A percentile compares a stretch with the other conserved stretches of the same genome.
phyloP scores from a whole-genome alignment of 495 filamentous ascomycete species.

The Choiromyces venosus region DNA sequence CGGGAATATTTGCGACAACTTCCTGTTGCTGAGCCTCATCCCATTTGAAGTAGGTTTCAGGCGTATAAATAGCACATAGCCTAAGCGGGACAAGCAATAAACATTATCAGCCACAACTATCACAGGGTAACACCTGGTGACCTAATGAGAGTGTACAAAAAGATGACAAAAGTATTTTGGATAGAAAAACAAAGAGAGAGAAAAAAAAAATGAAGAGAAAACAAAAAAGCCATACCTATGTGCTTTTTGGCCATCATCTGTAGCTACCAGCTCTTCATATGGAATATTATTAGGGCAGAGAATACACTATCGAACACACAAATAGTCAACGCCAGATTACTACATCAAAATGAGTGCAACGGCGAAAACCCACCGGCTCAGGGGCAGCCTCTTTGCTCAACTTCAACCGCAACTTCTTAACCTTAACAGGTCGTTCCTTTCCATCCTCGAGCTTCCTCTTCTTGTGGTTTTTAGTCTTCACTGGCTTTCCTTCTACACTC shows the following conservation, averaged over 20 bases:
- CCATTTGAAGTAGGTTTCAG: conserved; percentile 76
- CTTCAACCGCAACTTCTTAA: conserved; percentile 63
- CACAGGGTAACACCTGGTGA: conserved; percentile 1
- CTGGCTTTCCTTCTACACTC: conserved; percentile 54
- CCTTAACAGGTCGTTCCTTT: conserved; percentile 41
- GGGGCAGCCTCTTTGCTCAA: conserved; percentile 58
- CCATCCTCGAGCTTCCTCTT: conserved; percentile 45
- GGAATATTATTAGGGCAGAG: conserved; percentile 90
- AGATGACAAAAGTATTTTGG: conserved; percentile 1
- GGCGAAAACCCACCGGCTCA: conserved; percentile 52
- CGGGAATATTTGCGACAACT: conserved; percentile 66
- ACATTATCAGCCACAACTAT: conserved; percentile 28
- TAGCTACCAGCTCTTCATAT: conserved; percentile 74
- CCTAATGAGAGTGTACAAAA: background rate
- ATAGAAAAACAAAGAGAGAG: conserved; percentile 5
- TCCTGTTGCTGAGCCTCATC: conserved; percentile 63
- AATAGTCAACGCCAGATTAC: conserved; percentile 40
- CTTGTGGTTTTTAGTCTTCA: conserved; percentile 56
- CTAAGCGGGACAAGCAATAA: conserved; percentile 19
- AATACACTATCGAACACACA: conserved; percentile 54
- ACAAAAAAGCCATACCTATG: conserved; percentile 53
- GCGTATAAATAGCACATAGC: conserved; percentile 81
- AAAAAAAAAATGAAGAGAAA: conserved; percentile 18
- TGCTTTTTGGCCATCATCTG: conserved; percentile 79
- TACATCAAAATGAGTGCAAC: conserved; percentile 41